Percentiles rank a stretch among this genome's conserved stretches.
Evolutionary conservation across 208 protist species (phyloP).

Genomic region (Histomonas meleagridis): DNA sequence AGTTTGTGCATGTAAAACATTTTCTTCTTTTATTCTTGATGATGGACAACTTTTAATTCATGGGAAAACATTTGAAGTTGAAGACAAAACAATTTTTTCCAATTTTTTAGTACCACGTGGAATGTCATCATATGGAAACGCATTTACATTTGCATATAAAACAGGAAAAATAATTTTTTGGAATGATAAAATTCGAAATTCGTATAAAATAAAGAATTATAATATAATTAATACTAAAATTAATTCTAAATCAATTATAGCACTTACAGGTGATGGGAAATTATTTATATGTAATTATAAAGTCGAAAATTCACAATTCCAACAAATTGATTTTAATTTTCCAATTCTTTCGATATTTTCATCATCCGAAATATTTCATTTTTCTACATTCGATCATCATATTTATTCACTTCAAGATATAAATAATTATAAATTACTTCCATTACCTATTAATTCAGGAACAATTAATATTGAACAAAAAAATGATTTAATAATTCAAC

Average conservation of each 20-base stretch:
- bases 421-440: background rate
- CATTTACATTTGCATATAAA: background rate
- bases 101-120: background rate
- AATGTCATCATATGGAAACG: background rate
- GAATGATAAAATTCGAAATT: background rate
- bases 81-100: background rate
- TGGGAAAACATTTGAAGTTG: background rate
- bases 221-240: background rate
- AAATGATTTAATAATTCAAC: background rate
- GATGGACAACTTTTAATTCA: background rate
- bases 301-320: background rate
- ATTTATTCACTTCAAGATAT: background rate
- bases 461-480: background rate
- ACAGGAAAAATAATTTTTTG: background rate
- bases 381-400: background rate
- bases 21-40: background rate
- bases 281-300: background rate
- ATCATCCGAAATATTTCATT: background rate
- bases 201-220: background rate
- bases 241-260: background rate
- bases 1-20: background rate
- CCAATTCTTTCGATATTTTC: background rate
- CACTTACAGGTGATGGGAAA: background rate
- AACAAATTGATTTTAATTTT: background rate
- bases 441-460: background rate